A percentile compares a stretch with the other conserved stretches of the same genome.
phyloP scores from a whole-genome alignment of 352 stramenopile genomes.

The Globisporangium canariense region DNA sequence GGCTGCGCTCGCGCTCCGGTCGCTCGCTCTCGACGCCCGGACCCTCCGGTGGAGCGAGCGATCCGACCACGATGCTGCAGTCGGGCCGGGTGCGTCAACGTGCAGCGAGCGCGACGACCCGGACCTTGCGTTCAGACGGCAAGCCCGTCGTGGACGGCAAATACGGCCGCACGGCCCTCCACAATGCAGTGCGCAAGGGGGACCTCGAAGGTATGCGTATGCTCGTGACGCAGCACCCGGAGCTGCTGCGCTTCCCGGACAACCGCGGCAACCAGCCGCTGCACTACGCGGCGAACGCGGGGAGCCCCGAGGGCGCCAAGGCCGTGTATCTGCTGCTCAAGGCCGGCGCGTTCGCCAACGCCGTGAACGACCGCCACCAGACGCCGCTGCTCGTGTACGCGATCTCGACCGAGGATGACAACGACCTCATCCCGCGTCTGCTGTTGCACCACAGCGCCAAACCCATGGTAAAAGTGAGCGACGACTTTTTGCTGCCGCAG shows the following conservation, averaged over 20 bases:
- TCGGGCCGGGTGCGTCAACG: conserved; percentile 8
- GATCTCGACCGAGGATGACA: conserved; percentile 48
- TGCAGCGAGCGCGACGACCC: background rate
- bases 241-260: conserved; percentile 34
- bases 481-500: conserved; percentile 42
- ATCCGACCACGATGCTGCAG: background rate
- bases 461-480: conserved; percentile 41
- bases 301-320: conserved; percentile 27
- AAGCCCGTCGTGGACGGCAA: conserved; percentile 26
- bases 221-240: conserved; percentile 32
- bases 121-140: background rate
- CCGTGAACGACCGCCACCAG: conserved; percentile 45
- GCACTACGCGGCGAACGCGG: conserved; percentile 49
- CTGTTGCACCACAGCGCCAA: conserved; percentile 52
- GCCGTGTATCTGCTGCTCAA: conserved; percentile 47
- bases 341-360: conserved; percentile 47
- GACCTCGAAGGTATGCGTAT: conserved; percentile 33
- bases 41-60: background rate
- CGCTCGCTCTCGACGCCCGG: conserved; percentile 14
- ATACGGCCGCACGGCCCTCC: conserved; percentile 42
- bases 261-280: conserved; percentile 57
- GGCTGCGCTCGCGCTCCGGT: conserved; percentile 8
- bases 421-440: conserved; percentile 42
- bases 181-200: conserved; percentile 50
- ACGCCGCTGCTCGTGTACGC: conserved; percentile 52